Percentiles rank a stretch among this genome's conserved stretches.
Evolutionary conservation across 1,284 basidiomycete genomes (phyloP).

Genomic region (Mycena sp.): DNA sequence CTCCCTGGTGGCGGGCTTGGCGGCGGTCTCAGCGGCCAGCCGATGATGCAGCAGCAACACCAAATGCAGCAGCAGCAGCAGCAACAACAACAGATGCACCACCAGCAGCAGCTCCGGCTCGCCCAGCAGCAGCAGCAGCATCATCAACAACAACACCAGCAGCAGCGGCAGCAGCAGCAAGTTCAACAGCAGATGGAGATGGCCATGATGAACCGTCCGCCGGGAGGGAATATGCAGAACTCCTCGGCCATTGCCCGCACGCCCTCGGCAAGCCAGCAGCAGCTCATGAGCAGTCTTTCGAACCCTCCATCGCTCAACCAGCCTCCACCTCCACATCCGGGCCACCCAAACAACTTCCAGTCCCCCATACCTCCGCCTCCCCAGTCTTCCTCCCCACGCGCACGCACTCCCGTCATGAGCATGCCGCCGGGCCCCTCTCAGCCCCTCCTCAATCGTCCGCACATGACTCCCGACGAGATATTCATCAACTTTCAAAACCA

Average conservation of each 20-base stretch:
- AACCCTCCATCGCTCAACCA: slow-evolving; percentile 54
- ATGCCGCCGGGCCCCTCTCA: slow-evolving; percentile 59
- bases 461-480: slow-evolving; percentile 52
- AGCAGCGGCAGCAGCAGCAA: slow-evolving; percentile 41
- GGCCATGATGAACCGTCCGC: slow-evolving; percentile 38
- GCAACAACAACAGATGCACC: slow-evolving; percentile 32
- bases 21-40: slow-evolving; percentile 9
- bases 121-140: slow-evolving; percentile 33
- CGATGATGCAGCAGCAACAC: slow-evolving; percentile 30
- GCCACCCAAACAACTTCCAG: slow-evolving; percentile 54
- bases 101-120: slow-evolving; percentile 32
- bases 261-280: no score
- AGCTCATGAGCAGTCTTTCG: slow-evolving; percentile 62
- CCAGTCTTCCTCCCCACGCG: slow-evolving; percentile 58
- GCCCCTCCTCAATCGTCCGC: slow-evolving; percentile 49
- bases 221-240: no score
- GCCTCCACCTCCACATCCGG: slow-evolving; percentile 45
- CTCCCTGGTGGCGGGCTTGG: not conserved
- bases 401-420: slow-evolving; percentile 49
- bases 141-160: slow-evolving; percentile 40
- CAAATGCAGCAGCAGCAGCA: slow-evolving; percentile 31
- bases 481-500: slow-evolving; percentile 52
- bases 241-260: no score
- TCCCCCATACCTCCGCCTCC: slow-evolving; percentile 51
- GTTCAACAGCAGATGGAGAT: slow-evolving; percentile 27